Percentiles rank a stretch among this genome's conserved stretches.
Conservation (phyloP, 306 rosid species). For the Fragaria iinumae region DNA sequence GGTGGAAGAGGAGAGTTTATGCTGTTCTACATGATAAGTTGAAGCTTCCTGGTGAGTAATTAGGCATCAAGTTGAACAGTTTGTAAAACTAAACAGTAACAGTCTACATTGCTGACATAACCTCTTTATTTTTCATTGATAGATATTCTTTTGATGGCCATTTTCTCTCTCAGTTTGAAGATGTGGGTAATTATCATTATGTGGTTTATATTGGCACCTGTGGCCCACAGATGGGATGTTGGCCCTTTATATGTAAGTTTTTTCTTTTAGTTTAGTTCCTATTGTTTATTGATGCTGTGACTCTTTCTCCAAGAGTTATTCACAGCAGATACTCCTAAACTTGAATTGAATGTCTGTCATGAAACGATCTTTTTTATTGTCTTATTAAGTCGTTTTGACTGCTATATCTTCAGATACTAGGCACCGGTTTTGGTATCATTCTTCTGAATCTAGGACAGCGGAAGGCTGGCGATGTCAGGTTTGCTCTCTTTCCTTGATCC, state of each 20-base stretch:
- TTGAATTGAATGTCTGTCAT: neutral
- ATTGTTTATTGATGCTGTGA: conserved; percentile 9
- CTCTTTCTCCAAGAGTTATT: neutral
- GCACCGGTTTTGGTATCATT: conserved; percentile 78
- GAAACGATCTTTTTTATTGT: neutral
- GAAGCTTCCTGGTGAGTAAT: conserved; percentile 76
- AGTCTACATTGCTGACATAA: conserved; percentile 29
- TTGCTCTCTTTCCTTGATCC: conserved; percentile 18
- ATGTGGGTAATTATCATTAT: conserved; percentile 63
- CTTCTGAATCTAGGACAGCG: conserved; percentile 83
- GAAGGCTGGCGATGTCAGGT: conserved; percentile 87
- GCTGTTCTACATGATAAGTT: conserved; percentile 72
- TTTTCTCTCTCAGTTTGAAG: conserved; percentile 83
- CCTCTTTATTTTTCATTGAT: conserved; percentile 34
- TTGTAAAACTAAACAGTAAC: conserved; percentile 11
- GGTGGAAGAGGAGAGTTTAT: conserved; percentile 78
- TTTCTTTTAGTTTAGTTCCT: conserved; percentile 5
- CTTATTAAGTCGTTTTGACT: conserved; percentile 9
- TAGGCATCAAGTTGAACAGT: conserved; percentile 16
- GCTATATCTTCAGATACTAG: conserved; percentile 60
- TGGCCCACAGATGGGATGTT: conserved; percentile 79
- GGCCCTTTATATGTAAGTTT: conserved; percentile 88
- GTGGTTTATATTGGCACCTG: conserved; percentile 91
- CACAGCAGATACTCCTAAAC: neutral
- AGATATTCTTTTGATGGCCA: conserved; percentile 86